Conservation (phyloP, 2,329 filamentous ascomycete species). For the Pestalotiopsis sp. region DNA sequence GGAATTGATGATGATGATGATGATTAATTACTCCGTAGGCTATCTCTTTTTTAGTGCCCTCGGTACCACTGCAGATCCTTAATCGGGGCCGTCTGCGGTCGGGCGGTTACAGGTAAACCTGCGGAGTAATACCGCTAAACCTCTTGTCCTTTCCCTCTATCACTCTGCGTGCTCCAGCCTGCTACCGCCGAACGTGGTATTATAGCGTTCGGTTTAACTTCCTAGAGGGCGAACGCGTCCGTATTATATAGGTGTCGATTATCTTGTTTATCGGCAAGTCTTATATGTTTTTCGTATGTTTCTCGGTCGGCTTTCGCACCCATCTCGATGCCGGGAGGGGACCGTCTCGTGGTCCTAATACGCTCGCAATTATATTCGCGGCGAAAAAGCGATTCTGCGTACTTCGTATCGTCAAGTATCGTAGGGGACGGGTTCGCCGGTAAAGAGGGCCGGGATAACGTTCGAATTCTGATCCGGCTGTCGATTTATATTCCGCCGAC, state of each 20-base stretch:
- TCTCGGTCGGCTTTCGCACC: background rate
- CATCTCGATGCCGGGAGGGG: background rate
- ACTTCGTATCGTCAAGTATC: background rate
- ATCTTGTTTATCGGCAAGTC: too few relatives aligned
- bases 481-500: background rate
- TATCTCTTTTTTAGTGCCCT: too few relatives aligned
- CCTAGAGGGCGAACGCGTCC: background rate
- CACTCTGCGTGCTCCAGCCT: background rate
- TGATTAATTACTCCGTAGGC: too few relatives aligned
- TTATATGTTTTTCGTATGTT: background rate
- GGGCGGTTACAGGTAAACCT: background rate
- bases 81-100: background rate
- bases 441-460: background rate
- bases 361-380: background rate
- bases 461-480: background rate
- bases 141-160: background rate
- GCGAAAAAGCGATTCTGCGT: background rate
- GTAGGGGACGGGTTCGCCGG: background rate
- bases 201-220: background rate
- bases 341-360: background rate
- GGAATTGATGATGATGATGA: conserved; percentile 29
- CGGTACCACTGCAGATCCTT: too few relatives aligned
- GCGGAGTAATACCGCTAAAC: background rate
- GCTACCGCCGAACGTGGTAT: background rate
- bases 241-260: background rate